Evolutionary conservation across 306 rosid genomes (phyloP), one percentile per base, ranked within the genome.

Genomic region (Lathyrus sativus): DNA sequence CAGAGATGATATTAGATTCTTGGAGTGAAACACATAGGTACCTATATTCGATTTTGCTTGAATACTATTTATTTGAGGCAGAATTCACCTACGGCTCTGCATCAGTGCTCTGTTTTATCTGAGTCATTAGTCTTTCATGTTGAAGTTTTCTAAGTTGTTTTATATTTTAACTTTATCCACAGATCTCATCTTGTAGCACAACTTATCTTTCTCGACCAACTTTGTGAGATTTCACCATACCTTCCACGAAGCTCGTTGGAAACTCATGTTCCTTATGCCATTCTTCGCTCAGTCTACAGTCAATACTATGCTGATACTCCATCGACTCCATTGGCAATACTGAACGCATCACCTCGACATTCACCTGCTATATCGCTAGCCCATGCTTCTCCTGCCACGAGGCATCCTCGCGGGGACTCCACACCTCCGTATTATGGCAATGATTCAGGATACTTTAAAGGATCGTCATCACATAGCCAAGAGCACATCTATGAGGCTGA

Each of bases 111-210:
- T 76, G 60, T 41, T 64, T 62, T 51, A 19, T 65, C 43, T 29
- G 68, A 64, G 68, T 28, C 58, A 35, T n/a, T 35, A 18, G 29
- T 68, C 54, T 49, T 50, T 65, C 43, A 41, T 68, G 44, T 53
- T 59, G 56, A 24, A 28, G 14, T 57, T 28, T 72, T 14, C 79
- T 58, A 54, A 70, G 48, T 38, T 24, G 12, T 76, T 51, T 76
- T 41, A 8, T 65, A 46, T 72, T 62, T 48, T 57, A 57, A 53
- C 46, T 44, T 35, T 73, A 33, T 85, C 50, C 56, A 59, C 96
- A 93, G 98, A 78, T 86, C 98, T 73, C 87, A 90, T 81, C 97
- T 88, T 41, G 90, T 93, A 51, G 87, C 91, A 22, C 97, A 93
- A 64, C 85, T 93, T 65, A 90, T 93, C 74, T 93, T 90, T 85